Evolutionary conservation across 1,139 yeast genomes (phyloP).

Genomic region (Torulaspora pretoriensis): DNA sequence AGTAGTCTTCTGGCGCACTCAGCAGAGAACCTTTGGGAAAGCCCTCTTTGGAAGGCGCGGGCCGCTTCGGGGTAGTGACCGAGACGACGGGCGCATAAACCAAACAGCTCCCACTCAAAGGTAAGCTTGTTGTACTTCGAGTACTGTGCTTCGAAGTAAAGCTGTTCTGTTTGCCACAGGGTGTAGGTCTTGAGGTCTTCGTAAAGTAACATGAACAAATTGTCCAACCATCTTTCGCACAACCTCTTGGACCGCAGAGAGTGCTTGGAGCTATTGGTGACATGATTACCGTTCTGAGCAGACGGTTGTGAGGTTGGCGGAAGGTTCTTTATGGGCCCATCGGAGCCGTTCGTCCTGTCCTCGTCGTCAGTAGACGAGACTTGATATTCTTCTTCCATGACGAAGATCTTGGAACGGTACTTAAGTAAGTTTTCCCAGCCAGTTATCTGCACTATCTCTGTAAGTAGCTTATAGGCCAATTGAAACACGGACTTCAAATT

Average conservation of each 20-base stretch:
- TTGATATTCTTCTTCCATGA: conserved; percentile 88
- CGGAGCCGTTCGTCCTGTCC: conserved; percentile 44
- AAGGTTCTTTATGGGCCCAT: conserved; percentile 43
- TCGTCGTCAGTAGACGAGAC: conserved; percentile 33
- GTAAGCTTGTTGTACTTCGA: conserved; percentile 74
- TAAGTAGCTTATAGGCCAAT: conserved; percentile 76
- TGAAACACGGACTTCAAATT: conserved; percentile 81
- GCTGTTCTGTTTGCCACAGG: conserved; percentile 90
- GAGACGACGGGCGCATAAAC: conserved; percentile 76
- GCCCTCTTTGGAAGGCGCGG: conserved; percentile 70
- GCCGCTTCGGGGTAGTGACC: conserved; percentile 84
- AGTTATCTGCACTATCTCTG: conserved; percentile 67
- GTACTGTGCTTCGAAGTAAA: conserved; percentile 80
- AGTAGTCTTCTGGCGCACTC: conserved; percentile 73
- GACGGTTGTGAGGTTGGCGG: conserved; percentile 10
- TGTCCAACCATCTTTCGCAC: conserved; percentile 97
- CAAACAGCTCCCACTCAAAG: conserved; percentile 91
- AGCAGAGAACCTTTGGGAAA: conserved; percentile 74
- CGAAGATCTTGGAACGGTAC: conserved; percentile 83
- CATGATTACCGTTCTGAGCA: conserved; percentile 15
- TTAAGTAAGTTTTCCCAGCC: conserved; percentile 90
- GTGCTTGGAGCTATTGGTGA: conserved; percentile 21
- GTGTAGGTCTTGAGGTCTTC: conserved; percentile 90
- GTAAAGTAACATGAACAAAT: conserved; percentile 82
- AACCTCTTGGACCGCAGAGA: conserved; percentile 54